phyloP scores from a whole-genome alignment of 192 early-diverging fungal genomes.

The Glomus cerebriforme region DNA sequence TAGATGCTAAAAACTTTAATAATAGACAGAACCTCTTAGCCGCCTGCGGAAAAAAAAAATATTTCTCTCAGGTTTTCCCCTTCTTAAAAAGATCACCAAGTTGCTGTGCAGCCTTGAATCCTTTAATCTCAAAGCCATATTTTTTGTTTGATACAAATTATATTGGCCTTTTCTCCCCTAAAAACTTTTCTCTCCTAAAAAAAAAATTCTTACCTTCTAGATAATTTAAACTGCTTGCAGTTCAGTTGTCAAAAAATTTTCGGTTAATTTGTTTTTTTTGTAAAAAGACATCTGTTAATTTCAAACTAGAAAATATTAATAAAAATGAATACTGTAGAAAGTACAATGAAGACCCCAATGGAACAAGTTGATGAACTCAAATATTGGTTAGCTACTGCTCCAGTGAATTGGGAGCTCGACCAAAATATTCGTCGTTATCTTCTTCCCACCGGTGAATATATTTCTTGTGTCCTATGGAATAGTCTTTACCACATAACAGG shows the following conservation, averaged over 20 bases:
- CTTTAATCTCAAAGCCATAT: not conserved
- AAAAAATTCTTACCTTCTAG: conserved; percentile 8
- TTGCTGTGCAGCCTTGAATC: conserved; percentile 27
- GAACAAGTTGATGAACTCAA: conserved; percentile 52
- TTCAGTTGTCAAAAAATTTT: not conserved
- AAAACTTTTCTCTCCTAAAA: not conserved
- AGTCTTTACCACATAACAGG: conserved; percentile 93
- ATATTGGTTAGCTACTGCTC: conserved; percentile 69
- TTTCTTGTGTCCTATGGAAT: conserved; percentile 95
- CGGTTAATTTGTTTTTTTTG: conserved; percentile 7
- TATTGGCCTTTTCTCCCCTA: conserved; percentile 11
- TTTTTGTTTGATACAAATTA: conserved; percentile 34
- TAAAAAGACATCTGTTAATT: conserved; percentile 4
- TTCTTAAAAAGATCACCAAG: conserved; percentile 27
- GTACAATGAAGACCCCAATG: conserved; percentile 31
- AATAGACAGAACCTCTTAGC: conserved; percentile 26
- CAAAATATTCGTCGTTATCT: conserved; percentile 59
- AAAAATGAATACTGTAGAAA: conserved; percentile 31
- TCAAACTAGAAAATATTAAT: not conserved
- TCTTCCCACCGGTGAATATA: conserved; percentile 82
- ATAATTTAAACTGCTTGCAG: not conserved
- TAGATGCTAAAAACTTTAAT: not conserved
- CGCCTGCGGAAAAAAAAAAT: conserved; percentile 24
- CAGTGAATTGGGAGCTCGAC: conserved; percentile 62
- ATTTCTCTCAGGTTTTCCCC: not conserved